A percentile compares a stretch with the other conserved stretches of the same genome.
Evolutionary conservation across 2,329 filamentous ascomycete species (phyloP).

Genomic region (Chrysoporthe cubensis): DNA sequence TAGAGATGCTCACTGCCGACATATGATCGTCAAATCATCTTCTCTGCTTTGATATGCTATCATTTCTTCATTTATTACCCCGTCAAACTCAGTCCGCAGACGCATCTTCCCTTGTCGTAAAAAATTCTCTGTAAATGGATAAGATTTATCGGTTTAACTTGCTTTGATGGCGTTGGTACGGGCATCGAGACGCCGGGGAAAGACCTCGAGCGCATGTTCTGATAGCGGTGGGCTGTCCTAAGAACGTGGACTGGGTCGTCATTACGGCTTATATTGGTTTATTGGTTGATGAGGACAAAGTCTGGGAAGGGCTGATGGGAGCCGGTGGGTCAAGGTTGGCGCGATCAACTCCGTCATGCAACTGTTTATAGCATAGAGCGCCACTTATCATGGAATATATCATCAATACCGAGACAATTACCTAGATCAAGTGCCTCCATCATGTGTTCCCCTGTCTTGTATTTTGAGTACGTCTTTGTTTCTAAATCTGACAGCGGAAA

Average conservation of each 20-base stretch:
- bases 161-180: slow-evolving; percentile 15
- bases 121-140: slow-evolving; percentile 23
- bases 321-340: not conserved
- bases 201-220: slow-evolving; percentile 7
- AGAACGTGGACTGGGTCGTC: not conserved
- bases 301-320: not conserved
- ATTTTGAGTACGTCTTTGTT: not conserved
- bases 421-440: not conserved
- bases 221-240: not conserved
- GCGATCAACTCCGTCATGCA: not conserved
- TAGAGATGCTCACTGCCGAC: slow-evolving; percentile 42
- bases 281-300: slow-evolving; percentile 5
- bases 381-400: not conserved
- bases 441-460: not conserved
- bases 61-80: not conserved
- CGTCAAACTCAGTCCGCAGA: slow-evolving; percentile 15
- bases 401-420: not conserved
- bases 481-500: too few species aligned
- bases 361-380: slow-evolving; percentile 4
- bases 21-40: slow-evolving; percentile 31
- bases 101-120: slow-evolving; percentile 10
- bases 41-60: not conserved
- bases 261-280: not conserved
- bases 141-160: slow-evolving; percentile 17
- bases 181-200: slow-evolving; percentile 5